Percentiles rank a stretch among this genome's conserved stretches.
phyloP scores from a whole-genome alignment of 768 basidiomycete species.

The Trametes cingulata region DNA sequence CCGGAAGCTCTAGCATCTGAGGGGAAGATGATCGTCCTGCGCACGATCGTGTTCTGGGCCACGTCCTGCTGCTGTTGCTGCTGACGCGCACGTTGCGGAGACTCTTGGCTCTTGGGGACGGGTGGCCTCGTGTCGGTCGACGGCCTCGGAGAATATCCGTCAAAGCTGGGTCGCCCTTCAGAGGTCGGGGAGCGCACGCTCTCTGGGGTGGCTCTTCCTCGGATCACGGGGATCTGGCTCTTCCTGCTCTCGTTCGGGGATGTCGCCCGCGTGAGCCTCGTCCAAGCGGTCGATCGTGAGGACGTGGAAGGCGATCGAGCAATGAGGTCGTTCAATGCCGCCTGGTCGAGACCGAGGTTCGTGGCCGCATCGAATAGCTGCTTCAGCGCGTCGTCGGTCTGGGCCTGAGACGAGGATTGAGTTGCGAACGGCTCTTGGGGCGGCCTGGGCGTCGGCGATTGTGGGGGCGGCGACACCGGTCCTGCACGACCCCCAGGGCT shows the following conservation, averaged over 20 bases:
- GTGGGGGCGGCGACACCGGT: constrained; percentile 14
- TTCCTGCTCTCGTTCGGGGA: constrained; percentile 37
- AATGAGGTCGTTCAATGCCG: constrained; percentile 67
- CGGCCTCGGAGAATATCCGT: constrained; percentile 36
- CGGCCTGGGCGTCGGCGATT: constrained; percentile 16
- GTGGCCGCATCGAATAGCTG: constrained; percentile 77
- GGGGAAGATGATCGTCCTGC: constrained; percentile 79
- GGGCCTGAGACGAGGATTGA: constrained; percentile 19
- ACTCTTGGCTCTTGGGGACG: constrained; percentile 11
- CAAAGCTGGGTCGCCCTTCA: constrained; percentile 32
- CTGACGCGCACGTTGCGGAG: constrained; percentile 12
- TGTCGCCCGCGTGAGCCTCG: constrained; percentile 44
- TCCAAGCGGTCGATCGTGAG: constrained; percentile 53
- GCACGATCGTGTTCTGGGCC: constrained; percentile 52
- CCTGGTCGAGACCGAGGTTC: constrained; percentile 74
- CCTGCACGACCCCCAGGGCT: constrained; percentile 17
- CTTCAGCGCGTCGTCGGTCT: constrained; percentile 55
- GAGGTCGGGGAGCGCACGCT: constrained; percentile 21
- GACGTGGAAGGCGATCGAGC: constrained; percentile 69
- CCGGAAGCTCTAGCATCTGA: constrained; percentile 62
- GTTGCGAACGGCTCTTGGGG: constrained; percentile 17
- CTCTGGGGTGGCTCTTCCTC: constrained; percentile 18
- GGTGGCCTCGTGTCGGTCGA: constrained; percentile 22
- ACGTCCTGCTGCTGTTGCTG: constrained; percentile 18
- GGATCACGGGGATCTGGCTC: constrained; percentile 21